Percentiles rank a stretch among this genome's conserved stretches.
phyloP scores from a whole-genome alignment of 345 rosid species.

The Hibiscus trionum region DNA sequence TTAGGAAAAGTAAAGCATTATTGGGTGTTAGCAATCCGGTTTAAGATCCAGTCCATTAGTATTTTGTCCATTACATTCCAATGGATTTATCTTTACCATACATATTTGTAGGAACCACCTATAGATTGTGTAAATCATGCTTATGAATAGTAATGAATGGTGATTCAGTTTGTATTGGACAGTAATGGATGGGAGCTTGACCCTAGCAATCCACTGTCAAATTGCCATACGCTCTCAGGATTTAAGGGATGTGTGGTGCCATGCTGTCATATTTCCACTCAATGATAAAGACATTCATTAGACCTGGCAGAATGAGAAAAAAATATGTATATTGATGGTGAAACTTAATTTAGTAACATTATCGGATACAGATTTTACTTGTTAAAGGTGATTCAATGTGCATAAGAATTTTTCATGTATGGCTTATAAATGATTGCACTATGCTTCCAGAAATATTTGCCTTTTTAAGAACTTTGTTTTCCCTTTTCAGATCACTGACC shows the following conservation, averaged over 20 bases:
- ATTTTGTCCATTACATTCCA: no score
- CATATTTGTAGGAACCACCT: no score
- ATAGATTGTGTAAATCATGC: no score
- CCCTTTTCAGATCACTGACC: slow-evolving; percentile 48
- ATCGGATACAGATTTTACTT: background rate
- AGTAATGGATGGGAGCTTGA: no score
- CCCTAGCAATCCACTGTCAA: background rate
- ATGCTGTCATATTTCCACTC: background rate
- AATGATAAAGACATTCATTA: background rate
- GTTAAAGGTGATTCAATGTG: background rate
- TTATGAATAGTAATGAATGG: no score
- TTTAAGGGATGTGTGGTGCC: no score
- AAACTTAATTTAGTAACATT: background rate
- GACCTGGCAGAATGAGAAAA: background rate
- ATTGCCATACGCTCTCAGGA: background rate
- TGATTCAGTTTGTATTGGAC: no score
- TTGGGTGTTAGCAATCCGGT: background rate
- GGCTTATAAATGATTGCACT: background rate
- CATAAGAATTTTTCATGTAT: background rate
- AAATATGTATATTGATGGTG: background rate
- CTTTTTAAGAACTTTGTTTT: background rate
- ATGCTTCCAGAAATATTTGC: background rate
- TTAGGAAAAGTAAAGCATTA: background rate
- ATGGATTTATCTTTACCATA: no score
- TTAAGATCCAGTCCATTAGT: no score